phyloP scores from a whole-genome alignment of 192 early-diverging fungal species.

The Backusella luteola region DNA sequence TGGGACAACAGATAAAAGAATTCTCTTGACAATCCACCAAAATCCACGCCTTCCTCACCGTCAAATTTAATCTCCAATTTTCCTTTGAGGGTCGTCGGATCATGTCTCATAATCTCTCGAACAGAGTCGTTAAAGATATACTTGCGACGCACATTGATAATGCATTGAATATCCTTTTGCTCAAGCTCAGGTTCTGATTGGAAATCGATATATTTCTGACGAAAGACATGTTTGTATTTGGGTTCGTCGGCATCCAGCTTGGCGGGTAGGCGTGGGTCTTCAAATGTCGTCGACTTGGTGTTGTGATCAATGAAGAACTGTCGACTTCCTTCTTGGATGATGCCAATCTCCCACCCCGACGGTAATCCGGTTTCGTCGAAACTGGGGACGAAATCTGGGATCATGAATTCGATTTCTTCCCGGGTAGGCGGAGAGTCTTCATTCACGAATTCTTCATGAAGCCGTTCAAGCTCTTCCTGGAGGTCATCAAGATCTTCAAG shows the following conservation, averaged over 20 bases:
- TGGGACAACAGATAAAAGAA: conserved; percentile 98
- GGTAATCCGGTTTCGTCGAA: conserved; percentile 38
- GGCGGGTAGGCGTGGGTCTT: conserved; percentile 83
- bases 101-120: conserved; percentile 91
- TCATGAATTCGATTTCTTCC: no score
- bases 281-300: conserved; percentile 97
- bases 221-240: conserved; percentile 98
- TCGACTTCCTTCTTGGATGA: conserved; percentile 87
- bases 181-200: conserved; percentile 89
- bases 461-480: conserved; percentile 56
- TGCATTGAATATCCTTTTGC: conserved; percentile 82
- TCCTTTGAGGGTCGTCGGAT: conserved; percentile 88
- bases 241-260: conserved; percentile 88
- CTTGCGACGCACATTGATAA: conserved; percentile 85
- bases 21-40: conserved; percentile 95
- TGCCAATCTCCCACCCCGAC: conserved; percentile 96
- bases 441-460: no score
- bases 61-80: conserved; percentile 97
- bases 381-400: conserved; percentile 58
- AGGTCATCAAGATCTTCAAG: not conserved
- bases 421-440: no score
- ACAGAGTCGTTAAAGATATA: conserved; percentile 94
- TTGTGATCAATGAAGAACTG: conserved; percentile 99
- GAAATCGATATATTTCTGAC: conserved; percentile 96
- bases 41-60: conserved; percentile 97